Evolutionary conservation across 805 yeast species (phyloP), one percentile per base, ranked within the genome.

Genomic region (Barnettozyma sp.): DNA sequence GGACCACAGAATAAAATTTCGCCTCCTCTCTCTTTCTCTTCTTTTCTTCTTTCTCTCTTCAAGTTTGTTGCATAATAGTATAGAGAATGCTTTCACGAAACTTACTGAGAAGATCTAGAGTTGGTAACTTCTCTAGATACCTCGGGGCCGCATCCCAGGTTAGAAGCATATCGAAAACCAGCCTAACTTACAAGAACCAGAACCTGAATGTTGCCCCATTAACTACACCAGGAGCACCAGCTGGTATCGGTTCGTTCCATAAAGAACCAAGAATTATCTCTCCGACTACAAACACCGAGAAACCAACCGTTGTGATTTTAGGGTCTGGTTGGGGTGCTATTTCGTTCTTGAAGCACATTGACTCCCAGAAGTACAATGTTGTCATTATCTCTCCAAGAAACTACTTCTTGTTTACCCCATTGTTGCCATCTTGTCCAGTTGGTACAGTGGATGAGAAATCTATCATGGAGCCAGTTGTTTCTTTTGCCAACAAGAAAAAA

Each of bases 241-340:
- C 63, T 1, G 70, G 68, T 27, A 46, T 54, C 12, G 44, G 59
- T 20, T 52, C 64, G 5, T 64, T 65, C 36, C 63, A 60, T 44
- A 60, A 59, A 39, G 65, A 65, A 17, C 55, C 57, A 43, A 60
- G 62, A 41, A 49, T 62, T 36, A 60, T 64, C 39, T 59, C 58
- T 31, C 48, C 50, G 33, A 46, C 46, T 40, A 26, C 35, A 12
- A 21, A 33, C 16, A 29, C 37, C 21, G 40, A 33, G 17, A 60
- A 63, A 43, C 65, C 65, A 52, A 65, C 66, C 15, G 35, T 66
- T 40, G 92, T 90, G 35, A 78, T 72, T 61, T 74, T 75, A 55
- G 94, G 94, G 43, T 78, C 95, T 16, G 97, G 97, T 36, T 88
- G 97, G 97, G 97, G 95, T 42, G 75, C 94, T 10, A 80, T 88